These are phyloP conservation scores for Neurospora pannonica DNA, from an alignment of 495 filamentous ascomycete genomes.

Conservation along the genomic window DNA sequence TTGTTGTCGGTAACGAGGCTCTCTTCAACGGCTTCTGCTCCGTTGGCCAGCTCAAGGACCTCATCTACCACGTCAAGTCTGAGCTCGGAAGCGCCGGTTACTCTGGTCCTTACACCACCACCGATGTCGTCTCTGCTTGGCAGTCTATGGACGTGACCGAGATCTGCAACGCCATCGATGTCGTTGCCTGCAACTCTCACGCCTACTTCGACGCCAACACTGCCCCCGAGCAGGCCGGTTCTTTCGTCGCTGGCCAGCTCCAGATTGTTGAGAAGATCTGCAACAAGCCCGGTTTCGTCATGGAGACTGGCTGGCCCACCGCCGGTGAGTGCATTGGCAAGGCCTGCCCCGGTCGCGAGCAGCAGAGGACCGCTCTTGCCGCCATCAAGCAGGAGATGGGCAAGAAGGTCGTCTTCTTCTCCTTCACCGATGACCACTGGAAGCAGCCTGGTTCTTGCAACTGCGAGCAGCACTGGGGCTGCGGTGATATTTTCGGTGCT, in stretches of 20 bases:
- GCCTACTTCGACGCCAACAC: slow-evolving; percentile 80
- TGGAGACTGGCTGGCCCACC: slow-evolving; percentile 90
- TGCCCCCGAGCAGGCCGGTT: slow-evolving; percentile 54
- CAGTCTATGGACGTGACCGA: slow-evolving; percentile 44
- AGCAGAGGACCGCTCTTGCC: slow-evolving; percentile 66
- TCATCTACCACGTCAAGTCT: slow-evolving; percentile 50
- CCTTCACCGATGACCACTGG: slow-evolving; percentile 71
- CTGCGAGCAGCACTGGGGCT: slow-evolving; percentile 78
- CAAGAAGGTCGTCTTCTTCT: slow-evolving; percentile 64
- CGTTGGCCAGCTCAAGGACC: slow-evolving; percentile 51
- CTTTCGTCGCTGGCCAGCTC: slow-evolving; percentile 61
- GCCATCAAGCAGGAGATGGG: slow-evolving; percentile 48
- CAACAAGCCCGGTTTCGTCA: slow-evolving; percentile 58
- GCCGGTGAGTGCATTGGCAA: slow-evolving; percentile 56
- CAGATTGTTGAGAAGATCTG: slow-evolving; percentile 56
- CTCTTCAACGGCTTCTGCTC: slow-evolving; percentile 59
- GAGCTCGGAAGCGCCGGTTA: slow-evolving; percentile 64
- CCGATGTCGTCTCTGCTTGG: slow-evolving; percentile 69
- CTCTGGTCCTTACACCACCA: slow-evolving; percentile 67
- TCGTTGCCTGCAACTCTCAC: slow-evolving; percentile 77
- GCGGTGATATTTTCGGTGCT: slow-evolving; percentile 39
- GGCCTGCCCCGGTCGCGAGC: slow-evolving; percentile 52
- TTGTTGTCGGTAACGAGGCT: slow-evolving; percentile 87
- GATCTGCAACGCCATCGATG: slow-evolving; percentile 67
- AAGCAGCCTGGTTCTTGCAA: slow-evolving; percentile 58